phyloP scores from a whole-genome alignment of 176 grass and related monocot genomes.

The Carex scoparia region DNA sequence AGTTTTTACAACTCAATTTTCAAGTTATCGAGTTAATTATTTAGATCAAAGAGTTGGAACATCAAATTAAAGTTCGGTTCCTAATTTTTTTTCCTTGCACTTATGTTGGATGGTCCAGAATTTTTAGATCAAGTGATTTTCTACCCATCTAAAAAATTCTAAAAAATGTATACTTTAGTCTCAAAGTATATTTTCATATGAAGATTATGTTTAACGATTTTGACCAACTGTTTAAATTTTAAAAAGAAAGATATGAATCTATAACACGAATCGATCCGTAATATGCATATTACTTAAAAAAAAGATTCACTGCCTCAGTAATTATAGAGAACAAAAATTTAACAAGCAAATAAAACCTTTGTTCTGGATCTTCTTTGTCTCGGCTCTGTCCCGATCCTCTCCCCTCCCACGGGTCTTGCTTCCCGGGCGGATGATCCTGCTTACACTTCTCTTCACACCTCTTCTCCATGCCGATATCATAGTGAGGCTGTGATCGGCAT shows the following conservation, averaged over 20 bases:
- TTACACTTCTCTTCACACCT: conserved; percentile 10
- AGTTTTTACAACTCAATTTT: neutral
- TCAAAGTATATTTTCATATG: too few species aligned
- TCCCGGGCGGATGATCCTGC: neutral
- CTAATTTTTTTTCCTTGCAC: too few species aligned
- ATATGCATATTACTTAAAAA: too few species aligned
- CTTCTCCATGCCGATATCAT: conserved; percentile 20
- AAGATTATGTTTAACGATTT: too few species aligned
- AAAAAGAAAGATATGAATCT: too few species aligned
- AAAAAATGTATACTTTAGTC: too few species aligned
- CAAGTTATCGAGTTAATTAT: neutral
- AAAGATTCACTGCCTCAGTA: neutral
- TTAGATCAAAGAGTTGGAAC: neutral
- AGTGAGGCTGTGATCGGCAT: conserved; percentile 24
- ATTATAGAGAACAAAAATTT: neutral
- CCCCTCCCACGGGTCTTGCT: neutral
- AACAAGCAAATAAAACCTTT: conserved; percentile 4
- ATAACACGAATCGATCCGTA: too few species aligned
- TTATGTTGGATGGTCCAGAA: too few species aligned
- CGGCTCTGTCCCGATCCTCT: neutral
- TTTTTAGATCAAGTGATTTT: too few species aligned
- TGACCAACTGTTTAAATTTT: too few species aligned
- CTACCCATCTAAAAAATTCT: too few species aligned
- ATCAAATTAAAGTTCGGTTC: neutral
- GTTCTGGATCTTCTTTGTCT: conserved; percentile 21